These are phyloP conservation scores for Heterococcus sp. DNA, from an alignment of 108 stramenopile genomes.

Conservation along the genomic window DNA sequence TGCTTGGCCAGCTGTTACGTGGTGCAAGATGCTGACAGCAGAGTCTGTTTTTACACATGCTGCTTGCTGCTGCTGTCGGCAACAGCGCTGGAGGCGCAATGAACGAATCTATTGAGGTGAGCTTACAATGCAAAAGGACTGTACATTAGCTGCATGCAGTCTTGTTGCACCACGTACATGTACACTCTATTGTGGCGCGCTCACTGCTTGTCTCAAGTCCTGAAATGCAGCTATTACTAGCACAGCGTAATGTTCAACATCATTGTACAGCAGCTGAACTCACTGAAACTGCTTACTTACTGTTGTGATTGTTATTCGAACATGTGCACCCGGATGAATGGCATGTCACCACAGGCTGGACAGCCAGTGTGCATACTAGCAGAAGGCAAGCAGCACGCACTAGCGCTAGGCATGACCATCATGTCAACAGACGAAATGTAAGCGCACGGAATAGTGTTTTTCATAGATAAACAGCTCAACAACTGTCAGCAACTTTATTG, in stretches of 20 bases:
- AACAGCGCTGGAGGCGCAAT: neutral
- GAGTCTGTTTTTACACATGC: neutral
- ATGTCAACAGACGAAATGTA: slow-evolving; percentile 83
- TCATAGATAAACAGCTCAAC: neutral
- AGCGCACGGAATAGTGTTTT: slow-evolving; percentile 29
- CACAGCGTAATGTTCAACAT: neutral
- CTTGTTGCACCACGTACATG: neutral
- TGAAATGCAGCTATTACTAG: neutral
- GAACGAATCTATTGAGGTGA: neutral
- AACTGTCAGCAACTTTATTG: neutral
- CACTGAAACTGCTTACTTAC: neutral
- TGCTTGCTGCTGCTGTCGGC: neutral
- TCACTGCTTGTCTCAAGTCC: neutral
- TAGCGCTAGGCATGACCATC: slow-evolving; percentile 83
- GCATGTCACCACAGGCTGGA: slow-evolving; percentile 1
- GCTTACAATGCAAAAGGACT: neutral
- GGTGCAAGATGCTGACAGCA: slow-evolving; percentile 21
- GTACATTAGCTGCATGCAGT: neutral
- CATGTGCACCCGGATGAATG: too few species aligned
- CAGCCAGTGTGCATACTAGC: slow-evolving; percentile 78
- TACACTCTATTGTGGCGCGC: too few species aligned
- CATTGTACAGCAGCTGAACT: neutral
- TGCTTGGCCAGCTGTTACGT: neutral
- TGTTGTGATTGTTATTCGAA: too few species aligned
- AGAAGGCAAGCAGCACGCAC: slow-evolving; percentile 84